Conservation (phyloP, 306 rosid genomes). For the Castanospermum australe region DNA sequence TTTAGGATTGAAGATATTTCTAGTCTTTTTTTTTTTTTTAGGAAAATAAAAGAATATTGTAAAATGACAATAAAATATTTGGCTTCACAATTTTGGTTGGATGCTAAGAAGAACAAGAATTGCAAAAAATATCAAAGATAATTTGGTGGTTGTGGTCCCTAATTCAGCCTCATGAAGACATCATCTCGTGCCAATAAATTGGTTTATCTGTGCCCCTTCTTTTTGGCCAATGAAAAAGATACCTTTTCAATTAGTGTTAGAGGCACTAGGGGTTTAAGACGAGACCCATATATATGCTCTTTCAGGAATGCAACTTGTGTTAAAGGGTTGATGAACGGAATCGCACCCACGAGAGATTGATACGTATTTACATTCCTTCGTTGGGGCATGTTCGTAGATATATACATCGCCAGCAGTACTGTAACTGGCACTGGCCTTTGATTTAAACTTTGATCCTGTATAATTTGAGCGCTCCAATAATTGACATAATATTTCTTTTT, state of each 20-base stretch:
- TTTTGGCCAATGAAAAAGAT: conserved; percentile 32
- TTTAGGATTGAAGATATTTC: conserved; percentile 5
- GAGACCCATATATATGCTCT: conserved; percentile 5
- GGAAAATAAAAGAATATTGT: conserved; percentile 15
- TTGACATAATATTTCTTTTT: neutral
- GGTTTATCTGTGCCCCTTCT: conserved; percentile 43
- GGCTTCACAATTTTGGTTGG: conserved; percentile 40
- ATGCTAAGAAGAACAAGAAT: conserved; percentile 28
- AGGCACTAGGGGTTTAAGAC: conserved; percentile 46
- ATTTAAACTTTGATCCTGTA: neutral
- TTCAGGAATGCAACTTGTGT: conserved; percentile 29
- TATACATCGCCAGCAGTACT: neutral
- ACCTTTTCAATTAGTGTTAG: conserved; percentile 42
- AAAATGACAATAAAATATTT: conserved; percentile 32
- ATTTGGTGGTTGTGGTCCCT: conserved; percentile 56
- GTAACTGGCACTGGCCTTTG: neutral
- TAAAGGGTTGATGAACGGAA: conserved; percentile 14
- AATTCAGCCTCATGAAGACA: conserved; percentile 39
- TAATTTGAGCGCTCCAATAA: neutral
- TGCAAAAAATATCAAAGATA: conserved; percentile 40
- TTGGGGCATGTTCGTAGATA: neutral
- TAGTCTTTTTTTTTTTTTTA: neutral
- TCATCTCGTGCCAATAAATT: conserved; percentile 33
- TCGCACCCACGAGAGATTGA: neutral
- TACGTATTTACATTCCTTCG: neutral